Conservation (phyloP, 345 rosid genomes). For the Turnera subulata region DNA sequence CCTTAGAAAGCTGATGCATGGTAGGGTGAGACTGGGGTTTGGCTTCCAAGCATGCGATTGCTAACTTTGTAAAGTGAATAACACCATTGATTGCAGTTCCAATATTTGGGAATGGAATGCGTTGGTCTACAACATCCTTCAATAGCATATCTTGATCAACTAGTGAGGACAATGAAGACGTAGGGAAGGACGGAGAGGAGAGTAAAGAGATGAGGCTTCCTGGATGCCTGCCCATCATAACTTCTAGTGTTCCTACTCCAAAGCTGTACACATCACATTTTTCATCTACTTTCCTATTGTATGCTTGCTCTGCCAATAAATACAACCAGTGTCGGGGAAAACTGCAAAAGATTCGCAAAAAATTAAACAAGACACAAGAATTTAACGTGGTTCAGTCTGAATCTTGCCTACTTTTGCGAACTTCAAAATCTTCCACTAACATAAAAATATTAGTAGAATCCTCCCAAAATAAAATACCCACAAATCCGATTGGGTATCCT, state of each 20-base stretch:
- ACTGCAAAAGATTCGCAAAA: too few relatives aligned
- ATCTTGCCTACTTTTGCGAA: too few relatives aligned
- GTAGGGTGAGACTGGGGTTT: slow-evolving; percentile 8
- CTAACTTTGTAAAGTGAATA: not conserved
- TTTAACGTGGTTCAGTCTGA: too few relatives aligned
- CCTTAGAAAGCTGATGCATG: too few relatives aligned
- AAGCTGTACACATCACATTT: slow-evolving; percentile 23
- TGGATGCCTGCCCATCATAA: slow-evolving; percentile 16
- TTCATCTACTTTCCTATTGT: not conserved
- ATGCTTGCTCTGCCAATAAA: slow-evolving; percentile 10
- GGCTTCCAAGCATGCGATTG: not conserved
- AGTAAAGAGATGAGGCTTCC: slow-evolving; percentile 1
- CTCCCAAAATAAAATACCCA: too few relatives aligned
- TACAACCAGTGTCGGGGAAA: not conserved
- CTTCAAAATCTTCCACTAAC: too few relatives aligned
- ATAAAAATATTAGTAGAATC: too few relatives aligned
- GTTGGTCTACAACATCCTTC: too few relatives aligned
- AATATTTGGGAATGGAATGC: too few relatives aligned
- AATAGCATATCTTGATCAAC: too few relatives aligned
- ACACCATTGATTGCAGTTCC: not conserved
- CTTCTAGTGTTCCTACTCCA: slow-evolving; percentile 9
- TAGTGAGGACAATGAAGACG: too few relatives aligned
- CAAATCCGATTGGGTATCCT: too few relatives aligned
- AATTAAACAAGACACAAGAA: not conserved
- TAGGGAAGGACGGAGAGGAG: not conserved